Base-by-base conservation (phyloP, 2,329 filamentous ascomycete species). In the Gnomoniopsis smithogilvyi region DNA sequence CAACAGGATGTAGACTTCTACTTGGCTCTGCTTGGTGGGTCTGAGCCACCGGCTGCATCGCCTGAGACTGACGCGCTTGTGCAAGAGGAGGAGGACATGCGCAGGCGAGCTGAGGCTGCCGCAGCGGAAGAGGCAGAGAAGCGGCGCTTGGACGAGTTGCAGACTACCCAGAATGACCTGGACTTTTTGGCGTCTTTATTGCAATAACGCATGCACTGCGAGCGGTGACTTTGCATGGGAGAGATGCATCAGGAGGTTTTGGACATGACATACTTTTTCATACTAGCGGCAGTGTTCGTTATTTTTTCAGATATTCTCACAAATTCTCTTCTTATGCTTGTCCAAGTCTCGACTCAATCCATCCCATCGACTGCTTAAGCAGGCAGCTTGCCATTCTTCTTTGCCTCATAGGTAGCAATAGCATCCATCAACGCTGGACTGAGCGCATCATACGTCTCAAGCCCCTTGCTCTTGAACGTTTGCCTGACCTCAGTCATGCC, bases 341-440 rank as follows among this genome's bases (percentile, higher is more conserved):
- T 33, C 24, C 22, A 56, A n/a, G 14, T 11, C 8, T 14, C 3
- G 19, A 21, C 34, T 8, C 7, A 1, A 1, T 21, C 11, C 19
- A 10, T 10, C 17, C 17, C 49, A 26, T 26, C 4, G 0, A n/a
- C 11, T 4, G 38, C 17, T 51, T 24, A 60, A 43, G 72, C 68
- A 10, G 58, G 52, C 51, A 64, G 59, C 33, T 55, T 56, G 2
- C 74, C 74, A 24, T 69, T 61, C 72, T 77, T 81, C 73, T 84
- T 73, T 0, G 76, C 84, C 0, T 80, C 81, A 68, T 74, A 85
- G 1, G 81, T 79, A 10, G 83, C 79, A 57, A 86, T 76, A 30
- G 76, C 72, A 66, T 89, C 86, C 87, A 89, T 89, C 67, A 90
- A 71, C 3, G 76, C 62, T 19, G 86, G 86, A 6, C 78, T 84